A percentile compares a stretch with the other conserved stretches of the same genome.
These are phyloP conservation scores for Acacia melanoxylon DNA, from an alignment of 306 rosid genomes.

Conservation along the genomic window DNA sequence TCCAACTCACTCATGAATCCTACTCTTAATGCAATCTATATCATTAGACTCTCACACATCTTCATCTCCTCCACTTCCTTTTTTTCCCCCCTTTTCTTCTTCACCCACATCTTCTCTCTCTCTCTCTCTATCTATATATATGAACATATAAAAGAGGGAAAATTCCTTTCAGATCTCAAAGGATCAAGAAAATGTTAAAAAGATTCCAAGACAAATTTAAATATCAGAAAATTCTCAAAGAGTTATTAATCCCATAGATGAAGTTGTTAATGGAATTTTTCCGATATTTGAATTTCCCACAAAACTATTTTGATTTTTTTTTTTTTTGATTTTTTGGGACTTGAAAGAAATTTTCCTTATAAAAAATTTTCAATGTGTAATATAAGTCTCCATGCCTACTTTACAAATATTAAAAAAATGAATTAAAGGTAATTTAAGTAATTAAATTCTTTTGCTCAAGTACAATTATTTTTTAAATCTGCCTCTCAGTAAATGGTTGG, in stretches of 20 bases:
- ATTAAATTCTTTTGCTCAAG: background rate
- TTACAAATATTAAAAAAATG: background rate
- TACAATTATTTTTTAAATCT: background rate
- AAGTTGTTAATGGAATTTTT: too few relatives aligned
- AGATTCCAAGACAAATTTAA: too few relatives aligned
- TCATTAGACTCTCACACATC: conserved; percentile 35
- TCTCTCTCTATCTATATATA: background rate
- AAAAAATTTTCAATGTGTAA: too few relatives aligned
- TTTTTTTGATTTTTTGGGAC: too few relatives aligned
- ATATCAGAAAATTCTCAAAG: too few relatives aligned
- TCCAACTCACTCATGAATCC: conserved; percentile 37
- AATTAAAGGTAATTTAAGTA: background rate
- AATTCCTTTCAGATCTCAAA: too few relatives aligned
- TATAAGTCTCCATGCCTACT: background rate
- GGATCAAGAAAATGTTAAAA: too few relatives aligned
- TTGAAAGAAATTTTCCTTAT: too few relatives aligned
- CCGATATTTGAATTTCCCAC: too few relatives aligned
- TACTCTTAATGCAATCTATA: conserved; percentile 44
- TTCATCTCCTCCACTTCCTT: background rate
- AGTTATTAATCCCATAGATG: too few relatives aligned
- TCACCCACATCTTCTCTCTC: background rate
- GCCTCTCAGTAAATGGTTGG: background rate
- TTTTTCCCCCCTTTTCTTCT: background rate
- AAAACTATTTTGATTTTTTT: too few relatives aligned
- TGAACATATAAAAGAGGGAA: too few relatives aligned